These are phyloP conservation scores for Catenaria anguillulae DNA, from an alignment of 371 early-diverging fungal species.

Conservation along the genomic window DNA sequence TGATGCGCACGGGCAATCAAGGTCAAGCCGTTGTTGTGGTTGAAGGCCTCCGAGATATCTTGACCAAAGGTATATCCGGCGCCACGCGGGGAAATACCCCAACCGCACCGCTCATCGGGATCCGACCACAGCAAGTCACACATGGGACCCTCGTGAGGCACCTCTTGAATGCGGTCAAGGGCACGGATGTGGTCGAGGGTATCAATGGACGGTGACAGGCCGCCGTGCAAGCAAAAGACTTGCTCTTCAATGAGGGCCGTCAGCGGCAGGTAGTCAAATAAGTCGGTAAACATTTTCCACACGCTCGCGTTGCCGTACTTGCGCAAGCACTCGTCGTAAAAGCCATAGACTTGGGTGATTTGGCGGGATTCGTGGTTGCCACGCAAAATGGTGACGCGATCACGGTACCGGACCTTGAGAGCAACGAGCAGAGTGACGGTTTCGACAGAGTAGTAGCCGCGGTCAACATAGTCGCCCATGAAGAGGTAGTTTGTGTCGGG, in stretches of 20 bases:
- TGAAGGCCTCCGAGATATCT: constrained; percentile 86
- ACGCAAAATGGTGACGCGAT: constrained; percentile 92
- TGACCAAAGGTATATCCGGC: constrained; percentile 98
- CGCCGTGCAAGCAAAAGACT: constrained; percentile 98
- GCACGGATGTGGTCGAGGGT: constrained; percentile 94
- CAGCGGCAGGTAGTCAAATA: constrained; percentile 97
- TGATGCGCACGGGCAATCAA: constrained; percentile 99
- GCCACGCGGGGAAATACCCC: constrained; percentile 98
- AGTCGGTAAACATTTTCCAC: constrained; percentile 97
- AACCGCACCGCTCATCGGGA: constrained; percentile 92
- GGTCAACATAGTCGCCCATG: constrained; percentile 99
- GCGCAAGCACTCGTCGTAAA: constrained; percentile 98
- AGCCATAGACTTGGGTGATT: constrained; percentile 99
- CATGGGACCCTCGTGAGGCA: constrained; percentile 98
- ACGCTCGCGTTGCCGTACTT: constrained; percentile 98
- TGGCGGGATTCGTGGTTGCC: constrained; percentile 99
- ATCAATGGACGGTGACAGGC: constrained; percentile 93
- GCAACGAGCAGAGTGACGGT: constrained; percentile 92
- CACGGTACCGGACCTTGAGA: constrained; percentile 88
- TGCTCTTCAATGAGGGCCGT: constrained; percentile 89
- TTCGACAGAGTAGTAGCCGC: constrained; percentile 99
- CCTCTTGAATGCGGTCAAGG: constrained; percentile 94
- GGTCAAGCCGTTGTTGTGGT: constrained; percentile 91
- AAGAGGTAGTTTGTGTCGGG: constrained; percentile 98
- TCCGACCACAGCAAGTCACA: constrained; percentile 91